phyloP scores from a whole-genome alignment of 2,329 filamentous ascomycete species.

The Zymoseptoria crescenta region DNA sequence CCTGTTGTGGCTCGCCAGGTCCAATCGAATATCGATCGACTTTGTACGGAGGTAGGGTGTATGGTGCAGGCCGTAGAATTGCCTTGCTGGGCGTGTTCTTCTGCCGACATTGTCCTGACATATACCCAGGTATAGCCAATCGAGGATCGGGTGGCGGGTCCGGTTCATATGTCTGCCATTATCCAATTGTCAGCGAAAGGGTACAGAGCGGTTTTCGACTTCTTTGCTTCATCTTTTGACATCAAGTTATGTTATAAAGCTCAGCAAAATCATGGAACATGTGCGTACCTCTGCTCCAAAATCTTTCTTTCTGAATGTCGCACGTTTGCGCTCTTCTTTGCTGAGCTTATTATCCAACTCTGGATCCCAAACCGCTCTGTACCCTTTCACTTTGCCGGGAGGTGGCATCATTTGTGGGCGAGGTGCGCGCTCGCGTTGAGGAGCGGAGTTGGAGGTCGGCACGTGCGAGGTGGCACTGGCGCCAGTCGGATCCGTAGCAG shows the following conservation, averaged over 20 bases:
- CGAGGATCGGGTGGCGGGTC: slow-evolving; percentile 81
- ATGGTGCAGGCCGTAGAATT: slow-evolving; percentile 63
- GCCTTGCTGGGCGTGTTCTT: slow-evolving; percentile 57
- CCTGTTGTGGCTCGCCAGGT: slow-evolving; percentile 78
- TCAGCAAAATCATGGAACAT: slow-evolving; percentile 30
- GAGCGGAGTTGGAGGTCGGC: slow-evolving; percentile 21
- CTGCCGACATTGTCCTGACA: slow-evolving; percentile 41
- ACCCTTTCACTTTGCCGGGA: slow-evolving; percentile 48
- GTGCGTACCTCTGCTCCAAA: slow-evolving; percentile 37
- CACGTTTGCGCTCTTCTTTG: slow-evolving; percentile 47
- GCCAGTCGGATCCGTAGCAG: slow-evolving; percentile 15
- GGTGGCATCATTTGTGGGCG: slow-evolving; percentile 43
- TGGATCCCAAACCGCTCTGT: slow-evolving; percentile 55
- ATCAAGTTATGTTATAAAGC: slow-evolving; percentile 31
- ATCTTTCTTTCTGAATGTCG: slow-evolving; percentile 28
- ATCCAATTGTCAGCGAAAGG: slow-evolving; percentile 32
- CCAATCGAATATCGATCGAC: slow-evolving; percentile 85
- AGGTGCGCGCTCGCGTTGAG: slow-evolving; percentile 28
- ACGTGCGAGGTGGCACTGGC: slow-evolving; percentile 14
- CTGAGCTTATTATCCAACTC: slow-evolving; percentile 52
- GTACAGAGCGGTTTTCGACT: slow-evolving; percentile 32
- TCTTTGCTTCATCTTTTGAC: slow-evolving; percentile 12
- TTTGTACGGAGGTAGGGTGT: slow-evolving; percentile 70
- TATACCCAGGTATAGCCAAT: slow-evolving; percentile 58
- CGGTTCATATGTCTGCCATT: slow-evolving; percentile 49